These are phyloP conservation scores for Fusarium cicatricum DNA, from an alignment of 2,329 filamentous ascomycete genomes.

Conservation along the genomic window DNA sequence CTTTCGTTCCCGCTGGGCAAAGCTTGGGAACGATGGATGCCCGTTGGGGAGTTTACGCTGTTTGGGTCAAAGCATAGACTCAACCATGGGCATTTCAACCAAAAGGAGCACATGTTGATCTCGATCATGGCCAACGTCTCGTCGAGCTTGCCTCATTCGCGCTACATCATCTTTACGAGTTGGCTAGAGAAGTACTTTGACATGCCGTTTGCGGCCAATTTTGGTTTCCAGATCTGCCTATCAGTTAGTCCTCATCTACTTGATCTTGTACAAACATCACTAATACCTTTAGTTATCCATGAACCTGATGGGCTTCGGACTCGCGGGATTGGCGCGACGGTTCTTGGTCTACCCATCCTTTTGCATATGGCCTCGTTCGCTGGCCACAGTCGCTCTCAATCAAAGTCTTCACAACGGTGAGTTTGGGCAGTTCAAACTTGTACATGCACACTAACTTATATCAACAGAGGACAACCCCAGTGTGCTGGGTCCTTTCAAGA, in stretches of 20 bases:
- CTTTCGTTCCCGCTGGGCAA: slow-evolving; percentile 57
- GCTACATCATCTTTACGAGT: slow-evolving; percentile 33
- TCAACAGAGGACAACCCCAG: slow-evolving; percentile 2
- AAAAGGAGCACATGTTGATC: slow-evolving; percentile 68
- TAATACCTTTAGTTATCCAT: slow-evolving; percentile 13
- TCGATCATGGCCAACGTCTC: slow-evolving; percentile 56
- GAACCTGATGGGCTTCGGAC: slow-evolving; percentile 61
- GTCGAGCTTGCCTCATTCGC: slow-evolving; percentile 31
- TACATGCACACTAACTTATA: accelerated
- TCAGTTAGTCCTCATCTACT: not conserved
- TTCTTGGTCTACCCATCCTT: slow-evolving; percentile 60
- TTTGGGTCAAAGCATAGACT: slow-evolving; percentile 53
- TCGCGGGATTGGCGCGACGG: slow-evolving; percentile 58
- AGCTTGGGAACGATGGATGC: slow-evolving; percentile 53
- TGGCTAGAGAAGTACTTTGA: slow-evolving; percentile 39
- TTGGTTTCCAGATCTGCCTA: slow-evolving; percentile 48
- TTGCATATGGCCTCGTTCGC: slow-evolving; percentile 47
- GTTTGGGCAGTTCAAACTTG: accelerated
- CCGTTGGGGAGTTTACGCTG: slow-evolving; percentile 55
- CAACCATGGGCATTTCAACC: slow-evolving; percentile 63
- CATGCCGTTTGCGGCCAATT: slow-evolving; percentile 30
- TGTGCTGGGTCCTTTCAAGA: slow-evolving; percentile 28
- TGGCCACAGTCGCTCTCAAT: slow-evolving; percentile 33
- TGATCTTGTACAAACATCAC: accelerated
- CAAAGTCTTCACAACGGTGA: slow-evolving; percentile 31